These are phyloP conservation scores for Rossbeevera mucosa DNA, from an alignment of 768 basidiomycete species.

Conservation along the genomic window DNA sequence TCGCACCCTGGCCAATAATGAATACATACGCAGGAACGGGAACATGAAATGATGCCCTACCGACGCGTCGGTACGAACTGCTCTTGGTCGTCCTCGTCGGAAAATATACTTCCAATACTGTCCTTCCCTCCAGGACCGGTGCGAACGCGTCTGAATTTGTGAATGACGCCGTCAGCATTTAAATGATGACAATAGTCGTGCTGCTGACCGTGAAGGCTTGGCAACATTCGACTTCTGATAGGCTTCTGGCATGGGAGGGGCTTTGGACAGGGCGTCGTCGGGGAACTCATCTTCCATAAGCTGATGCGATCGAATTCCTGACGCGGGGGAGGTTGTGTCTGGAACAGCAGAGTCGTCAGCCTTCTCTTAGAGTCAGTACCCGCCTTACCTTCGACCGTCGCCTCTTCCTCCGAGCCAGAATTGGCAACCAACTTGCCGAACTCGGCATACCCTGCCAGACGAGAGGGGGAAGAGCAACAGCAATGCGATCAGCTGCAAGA, in stretches of 20 bases:
- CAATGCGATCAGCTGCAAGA: neutral
- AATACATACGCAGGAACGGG: neutral
- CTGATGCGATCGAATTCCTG: conserved; percentile 3
- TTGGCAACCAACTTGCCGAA: conserved; percentile 50
- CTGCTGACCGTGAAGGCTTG: conserved; percentile 50
- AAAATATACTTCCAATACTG: conserved; percentile 41
- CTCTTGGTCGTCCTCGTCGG: conserved; percentile 34
- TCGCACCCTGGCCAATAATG: conserved; percentile 44
- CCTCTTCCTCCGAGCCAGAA: conserved; percentile 22
- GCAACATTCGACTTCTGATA: conserved; percentile 10
- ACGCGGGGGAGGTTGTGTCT: conserved; percentile 12
- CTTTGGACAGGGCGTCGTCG: conserved; percentile 56
- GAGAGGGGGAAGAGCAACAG: neutral
- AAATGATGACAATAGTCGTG: conserved; percentile 12
- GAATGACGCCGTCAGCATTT: conserved; percentile 2
- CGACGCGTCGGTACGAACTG: conserved; percentile 68
- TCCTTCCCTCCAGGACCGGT: conserved; percentile 28
- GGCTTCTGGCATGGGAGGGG: conserved; percentile 49
- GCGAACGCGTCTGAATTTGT: conserved; percentile 31
- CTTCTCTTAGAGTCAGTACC: neutral
- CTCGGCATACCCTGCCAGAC: conserved; percentile 54
- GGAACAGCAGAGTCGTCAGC: neutral
- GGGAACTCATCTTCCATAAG: conserved; percentile 37
- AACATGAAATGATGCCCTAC: conserved; percentile 33
- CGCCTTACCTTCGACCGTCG: conserved; percentile 20